Evolutionary conservation across 1,139 yeast genomes (phyloP).

Genomic region (Geotrichum reessii): DNA sequence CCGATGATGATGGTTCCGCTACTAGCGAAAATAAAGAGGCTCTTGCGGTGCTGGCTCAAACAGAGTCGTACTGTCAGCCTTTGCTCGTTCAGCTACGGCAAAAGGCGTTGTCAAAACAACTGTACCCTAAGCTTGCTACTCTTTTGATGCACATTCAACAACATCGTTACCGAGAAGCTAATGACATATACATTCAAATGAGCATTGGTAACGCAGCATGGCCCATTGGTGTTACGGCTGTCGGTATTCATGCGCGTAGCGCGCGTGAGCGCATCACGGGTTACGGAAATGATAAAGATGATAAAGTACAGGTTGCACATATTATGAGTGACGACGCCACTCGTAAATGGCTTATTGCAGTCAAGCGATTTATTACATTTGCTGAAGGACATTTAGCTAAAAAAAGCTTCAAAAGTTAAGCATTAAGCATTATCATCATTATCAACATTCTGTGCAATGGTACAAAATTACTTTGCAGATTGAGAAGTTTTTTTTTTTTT

Average conservation of each 20-base stretch:
- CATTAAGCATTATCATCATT: not conserved
- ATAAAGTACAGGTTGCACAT: slow-evolving; percentile 45
- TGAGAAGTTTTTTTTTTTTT: not conserved
- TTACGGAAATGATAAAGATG: slow-evolving; percentile 24
- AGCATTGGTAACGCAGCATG: slow-evolving; percentile 87
- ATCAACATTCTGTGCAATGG: too few relatives aligned
- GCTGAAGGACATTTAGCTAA: slow-evolving; percentile 36
- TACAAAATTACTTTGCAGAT: too few relatives aligned
- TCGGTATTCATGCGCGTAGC: slow-evolving; percentile 74
- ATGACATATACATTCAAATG: slow-evolving; percentile 65
- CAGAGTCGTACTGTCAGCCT: slow-evolving; percentile 56
- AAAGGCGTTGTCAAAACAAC: slow-evolving; percentile 40
- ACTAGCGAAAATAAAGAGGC: slow-evolving; percentile 23
- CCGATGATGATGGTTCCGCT: slow-evolving; percentile 22
- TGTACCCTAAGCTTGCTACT: slow-evolving; percentile 55
- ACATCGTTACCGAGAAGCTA: slow-evolving; percentile 50
- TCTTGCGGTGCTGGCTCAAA: slow-evolving; percentile 41
- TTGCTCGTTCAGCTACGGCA: slow-evolving; percentile 55
- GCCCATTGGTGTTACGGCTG: slow-evolving; percentile 82
- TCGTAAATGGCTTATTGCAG: slow-evolving; percentile 67
- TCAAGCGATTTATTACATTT: slow-evolving; percentile 64
- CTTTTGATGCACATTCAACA: slow-evolving; percentile 56
- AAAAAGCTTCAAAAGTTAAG: slow-evolving; percentile 11
- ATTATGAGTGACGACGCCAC: slow-evolving; percentile 76
- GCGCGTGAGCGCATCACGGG: slow-evolving; percentile 46